Conservation (phyloP, 1,284 basidiomycete species). For the Puccinia brachypodii region DNA sequence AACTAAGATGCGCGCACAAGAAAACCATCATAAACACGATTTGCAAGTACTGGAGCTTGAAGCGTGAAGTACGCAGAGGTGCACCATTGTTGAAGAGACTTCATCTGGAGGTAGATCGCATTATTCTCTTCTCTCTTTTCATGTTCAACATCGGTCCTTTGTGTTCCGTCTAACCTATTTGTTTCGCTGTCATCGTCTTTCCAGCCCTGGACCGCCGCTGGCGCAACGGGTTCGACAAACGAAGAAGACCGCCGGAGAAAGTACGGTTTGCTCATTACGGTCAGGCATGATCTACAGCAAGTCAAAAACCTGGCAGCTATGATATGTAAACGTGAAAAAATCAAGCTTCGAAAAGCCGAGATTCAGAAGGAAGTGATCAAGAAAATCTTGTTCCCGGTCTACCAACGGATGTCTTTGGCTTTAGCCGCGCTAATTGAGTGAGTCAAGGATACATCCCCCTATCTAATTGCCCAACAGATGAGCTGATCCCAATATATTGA, state of each 20-base stretch:
- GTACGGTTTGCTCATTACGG: conserved; percentile 73
- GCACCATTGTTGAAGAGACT: conserved; percentile 90
- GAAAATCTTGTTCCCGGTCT: conserved; percentile 68
- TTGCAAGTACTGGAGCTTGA: conserved; percentile 94
- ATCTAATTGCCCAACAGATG: conserved; percentile 21
- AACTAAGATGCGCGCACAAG: conserved; percentile 74
- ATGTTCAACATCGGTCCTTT: neutral
- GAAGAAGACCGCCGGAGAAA: conserved; percentile 82
- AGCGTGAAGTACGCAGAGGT: conserved; percentile 85
- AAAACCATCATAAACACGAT: conserved; percentile 73
- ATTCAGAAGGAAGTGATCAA: conserved; percentile 70
- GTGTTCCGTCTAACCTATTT: neutral
- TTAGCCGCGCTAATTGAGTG: conserved; percentile 73
- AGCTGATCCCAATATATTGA: conserved; percentile 12
- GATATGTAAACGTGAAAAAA: conserved; percentile 76
- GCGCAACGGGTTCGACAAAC: conserved; percentile 67
- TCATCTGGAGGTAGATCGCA: conserved; percentile 71
- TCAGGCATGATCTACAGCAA: conserved; percentile 75
- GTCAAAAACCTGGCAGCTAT: conserved; percentile 72
- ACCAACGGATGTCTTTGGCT: conserved; percentile 65
- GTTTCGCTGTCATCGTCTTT: neutral
- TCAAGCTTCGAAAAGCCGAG: conserved; percentile 74
- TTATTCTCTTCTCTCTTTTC: neutral
- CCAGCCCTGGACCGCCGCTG: conserved; percentile 84
- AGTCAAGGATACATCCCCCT: conserved; percentile 54